Percentiles rank a stretch among this genome's conserved stretches.
Conservation (phyloP, 78 protist species). For the Dictyostelium intermedium region DNA sequence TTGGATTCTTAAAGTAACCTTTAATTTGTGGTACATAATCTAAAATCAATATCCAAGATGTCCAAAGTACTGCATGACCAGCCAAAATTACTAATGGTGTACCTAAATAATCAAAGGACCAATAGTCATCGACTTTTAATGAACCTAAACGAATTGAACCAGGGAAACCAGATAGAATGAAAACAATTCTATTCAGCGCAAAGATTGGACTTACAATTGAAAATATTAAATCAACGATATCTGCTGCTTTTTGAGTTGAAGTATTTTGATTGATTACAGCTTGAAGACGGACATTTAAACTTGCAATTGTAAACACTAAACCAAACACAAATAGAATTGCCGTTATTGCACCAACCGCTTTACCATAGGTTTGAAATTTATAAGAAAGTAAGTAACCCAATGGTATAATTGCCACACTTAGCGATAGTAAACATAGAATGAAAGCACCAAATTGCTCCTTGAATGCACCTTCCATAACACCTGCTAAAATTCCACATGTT, state of each 20-base stretch:
- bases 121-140: background rate
- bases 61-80: slow-evolving; percentile 40
- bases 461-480: background rate
- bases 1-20: slow-evolving; percentile 1
- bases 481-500: background rate
- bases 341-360: slow-evolving; percentile 28
- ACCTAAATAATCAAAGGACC: slow-evolving; percentile 14
- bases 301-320: background rate
- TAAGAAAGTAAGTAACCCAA: slow-evolving; percentile 27
- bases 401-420: background rate
- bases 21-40: slow-evolving; percentile 19
- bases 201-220: slow-evolving; percentile 20
- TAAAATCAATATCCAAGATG: slow-evolving; percentile 4
- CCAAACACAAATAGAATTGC: slow-evolving; percentile 2
- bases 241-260: slow-evolving; percentile 9
- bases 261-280: background rate
- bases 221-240: background rate
- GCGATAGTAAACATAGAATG: background rate
- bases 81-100: background rate
- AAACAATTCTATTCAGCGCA: background rate
- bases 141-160: slow-evolving; percentile 25
- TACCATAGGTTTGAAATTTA: slow-evolving; percentile 8
- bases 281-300: slow-evolving; percentile 20
- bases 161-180: slow-evolving; percentile 12
- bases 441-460: background rate